Base-by-base conservation (phyloP, 2,329 filamentous ascomycete species). In the Cercospora berteroae region DNA sequence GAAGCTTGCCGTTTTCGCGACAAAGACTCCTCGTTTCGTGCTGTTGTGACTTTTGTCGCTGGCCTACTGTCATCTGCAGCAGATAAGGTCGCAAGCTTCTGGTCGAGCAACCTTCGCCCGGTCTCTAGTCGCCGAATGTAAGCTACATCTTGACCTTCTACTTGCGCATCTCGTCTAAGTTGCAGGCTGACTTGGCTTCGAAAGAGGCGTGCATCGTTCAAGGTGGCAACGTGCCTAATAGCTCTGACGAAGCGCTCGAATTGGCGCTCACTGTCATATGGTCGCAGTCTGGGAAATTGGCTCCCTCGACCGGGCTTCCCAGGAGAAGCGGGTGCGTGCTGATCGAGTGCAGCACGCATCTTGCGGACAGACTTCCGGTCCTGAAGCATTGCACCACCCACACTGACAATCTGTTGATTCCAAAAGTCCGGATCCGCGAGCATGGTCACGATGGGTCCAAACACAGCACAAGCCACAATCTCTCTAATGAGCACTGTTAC, bases 381-480 rank as follows among this genome's bases (percentile, higher is more conserved):
- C 79, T 98, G 95, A 50, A 99, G 84, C 82, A 96, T 90, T 27
- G 90, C 71, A 69, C 79, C 75, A 71, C 80, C 89, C 79, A 90
- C 93, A 65, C 90, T 94, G 79, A 98, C 94, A 85, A 98, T 93
- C 67, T 97, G 80, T 78, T 97, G 94, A 75, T 99, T 98, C 94
- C 94, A 99, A 8, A 91, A 96, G 81, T 99, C 96, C 1, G 96
- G 94, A 73, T 99, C 94, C 5, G 92, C 88, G 18, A 99, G 82
- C 69, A 93, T 83, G 74, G 90, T 88, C 76, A 97, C 85, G 23
- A 96, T 82, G 0, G 95, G 95, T 50, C 88, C 89, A 42, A 99
- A 82, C 44, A 99, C 89, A n/a, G 93, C 92, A 79, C 95, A 97
- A 23, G 93, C 86, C n/a, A 97, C 88, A 68, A 99, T 90, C 81